Conservation (phyloP, 176 grass and related monocot genomes). For the Otatea glauca region DNA sequence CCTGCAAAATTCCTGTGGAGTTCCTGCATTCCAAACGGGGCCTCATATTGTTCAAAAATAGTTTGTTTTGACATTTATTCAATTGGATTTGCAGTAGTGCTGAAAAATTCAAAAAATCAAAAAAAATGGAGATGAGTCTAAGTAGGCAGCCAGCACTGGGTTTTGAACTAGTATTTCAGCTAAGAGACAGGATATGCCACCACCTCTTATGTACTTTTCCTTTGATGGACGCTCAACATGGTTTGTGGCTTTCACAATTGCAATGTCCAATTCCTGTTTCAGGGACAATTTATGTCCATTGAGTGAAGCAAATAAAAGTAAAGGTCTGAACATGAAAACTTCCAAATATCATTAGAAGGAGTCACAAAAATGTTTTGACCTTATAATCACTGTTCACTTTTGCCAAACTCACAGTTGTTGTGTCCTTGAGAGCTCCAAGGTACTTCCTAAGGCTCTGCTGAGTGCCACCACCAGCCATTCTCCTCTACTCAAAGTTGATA, state of each 20-base stretch:
- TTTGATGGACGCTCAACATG: conserved; percentile 86
- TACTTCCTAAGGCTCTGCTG: conserved; percentile 89
- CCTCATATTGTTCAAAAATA: neutral
- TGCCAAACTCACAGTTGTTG: conserved; percentile 90
- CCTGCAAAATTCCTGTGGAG: no score
- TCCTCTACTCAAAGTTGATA: conserved; percentile 44
- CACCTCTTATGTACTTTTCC: conserved; percentile 98
- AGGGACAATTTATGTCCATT: neutral
- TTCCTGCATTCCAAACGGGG: no score
- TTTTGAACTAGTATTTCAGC: conserved; percentile 2
- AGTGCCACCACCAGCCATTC: conserved; percentile 81
- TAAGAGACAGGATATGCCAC: neutral
- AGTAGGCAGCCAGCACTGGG: neutral
- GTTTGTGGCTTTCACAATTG: conserved; percentile 96
- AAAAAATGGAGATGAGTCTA: neutral
- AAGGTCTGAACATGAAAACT: conserved; percentile 10
- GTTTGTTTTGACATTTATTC: conserved; percentile 1
- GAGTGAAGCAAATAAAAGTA: neutral
- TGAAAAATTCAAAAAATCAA: neutral
- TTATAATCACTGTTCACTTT: conserved; percentile 99
- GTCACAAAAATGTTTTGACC: conserved; percentile 43
- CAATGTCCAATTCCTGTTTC: conserved; percentile 93
- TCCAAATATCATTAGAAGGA: conserved; percentile 20
- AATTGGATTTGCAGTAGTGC: neutral
- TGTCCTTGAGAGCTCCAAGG: conserved; percentile 96